Evolutionary conservation across 208 protist species (phyloP).

Genomic region (Histomonas meleagridis): DNA sequence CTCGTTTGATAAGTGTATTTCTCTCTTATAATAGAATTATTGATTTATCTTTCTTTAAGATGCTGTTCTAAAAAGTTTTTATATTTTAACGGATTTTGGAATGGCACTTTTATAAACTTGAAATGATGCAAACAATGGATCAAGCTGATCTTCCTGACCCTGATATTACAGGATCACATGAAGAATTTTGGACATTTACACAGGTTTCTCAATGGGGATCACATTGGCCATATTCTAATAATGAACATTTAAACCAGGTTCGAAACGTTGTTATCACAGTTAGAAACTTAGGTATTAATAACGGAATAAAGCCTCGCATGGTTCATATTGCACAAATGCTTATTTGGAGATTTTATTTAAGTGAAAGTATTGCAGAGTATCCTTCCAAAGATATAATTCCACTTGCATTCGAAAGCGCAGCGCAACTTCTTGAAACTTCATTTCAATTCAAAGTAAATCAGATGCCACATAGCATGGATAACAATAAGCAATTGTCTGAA

Average conservation of each 20-base stretch:
- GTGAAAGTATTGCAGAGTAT: not conserved
- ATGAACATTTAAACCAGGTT: not conserved
- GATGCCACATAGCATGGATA: not conserved
- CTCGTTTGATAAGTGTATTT: too few species aligned
- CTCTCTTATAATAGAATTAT: too few species aligned
- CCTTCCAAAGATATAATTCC: not conserved
- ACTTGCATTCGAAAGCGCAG: not conserved
- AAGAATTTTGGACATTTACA: constrained; percentile 29
- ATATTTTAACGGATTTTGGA: too few species aligned
- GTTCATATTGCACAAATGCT: not conserved
- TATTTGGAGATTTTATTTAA: not conserved
- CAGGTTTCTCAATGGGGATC: constrained; percentile 13
- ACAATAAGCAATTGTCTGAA: not conserved
- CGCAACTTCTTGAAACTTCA: not conserved
- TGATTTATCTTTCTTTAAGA: too few species aligned
- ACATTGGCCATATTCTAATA: not conserved
- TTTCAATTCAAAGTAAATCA: too few species aligned
- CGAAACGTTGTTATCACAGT: not conserved
- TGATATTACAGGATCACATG: constrained; percentile 3
- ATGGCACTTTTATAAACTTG: too few species aligned
- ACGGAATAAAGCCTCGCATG: not conserved
- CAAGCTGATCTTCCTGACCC: too few species aligned
- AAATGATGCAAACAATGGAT: too few species aligned
- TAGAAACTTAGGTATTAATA: not conserved
- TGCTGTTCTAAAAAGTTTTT: too few species aligned